These are phyloP conservation scores for Camellia oleifera DNA, from an alignment of 179 eudicot genomes.

Conservation along the genomic window DNA sequence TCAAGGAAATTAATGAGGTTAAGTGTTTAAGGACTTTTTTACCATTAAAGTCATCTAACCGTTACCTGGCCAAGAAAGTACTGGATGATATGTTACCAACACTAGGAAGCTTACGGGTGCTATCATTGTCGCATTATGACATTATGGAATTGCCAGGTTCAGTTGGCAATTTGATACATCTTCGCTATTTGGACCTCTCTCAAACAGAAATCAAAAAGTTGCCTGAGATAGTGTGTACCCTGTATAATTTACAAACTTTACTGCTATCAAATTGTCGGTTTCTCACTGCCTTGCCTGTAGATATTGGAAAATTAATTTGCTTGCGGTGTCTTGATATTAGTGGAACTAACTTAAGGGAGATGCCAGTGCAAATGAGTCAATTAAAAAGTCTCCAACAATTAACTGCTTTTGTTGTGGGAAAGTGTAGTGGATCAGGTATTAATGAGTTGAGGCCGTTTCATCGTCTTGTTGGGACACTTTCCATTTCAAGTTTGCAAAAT, in stretches of 20 bases:
- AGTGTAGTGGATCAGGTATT: not conserved
- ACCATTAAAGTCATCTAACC: not conserved
- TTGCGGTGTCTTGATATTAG: slow-evolving; percentile 17
- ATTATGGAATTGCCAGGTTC: slow-evolving; percentile 7
- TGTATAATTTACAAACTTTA: slow-evolving; percentile 26
- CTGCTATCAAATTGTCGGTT: not conserved
- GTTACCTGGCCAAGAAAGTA: not conserved
- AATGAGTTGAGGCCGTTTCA: not conserved
- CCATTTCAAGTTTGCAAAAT: slow-evolving; percentile 10
- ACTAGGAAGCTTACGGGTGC: slow-evolving; percentile 4
- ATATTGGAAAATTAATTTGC: slow-evolving; percentile 2
- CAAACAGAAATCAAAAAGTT: not conserved
- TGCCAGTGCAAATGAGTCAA: slow-evolving; percentile 15
- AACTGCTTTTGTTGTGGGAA: slow-evolving; percentile 4
- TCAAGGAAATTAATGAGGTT: not conserved
- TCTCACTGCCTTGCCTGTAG: slow-evolving; percentile 15
- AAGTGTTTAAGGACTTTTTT: slow-evolving; percentile 17
- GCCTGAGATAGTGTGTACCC: slow-evolving; percentile 15
- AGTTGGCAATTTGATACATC: slow-evolving; percentile 16
- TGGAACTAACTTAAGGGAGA: not conserved
- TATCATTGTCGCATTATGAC: slow-evolving; percentile 9
- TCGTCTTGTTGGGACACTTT: not conserved
- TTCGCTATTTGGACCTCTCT: slow-evolving; percentile 25
- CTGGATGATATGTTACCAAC: not conserved
- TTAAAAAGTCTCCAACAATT: slow-evolving; percentile 13